A percentile compares a stretch with the other conserved stretches of the same genome.
Conservation (phyloP, 768 basidiomycete genomes). For the Lactarius sp. region DNA sequence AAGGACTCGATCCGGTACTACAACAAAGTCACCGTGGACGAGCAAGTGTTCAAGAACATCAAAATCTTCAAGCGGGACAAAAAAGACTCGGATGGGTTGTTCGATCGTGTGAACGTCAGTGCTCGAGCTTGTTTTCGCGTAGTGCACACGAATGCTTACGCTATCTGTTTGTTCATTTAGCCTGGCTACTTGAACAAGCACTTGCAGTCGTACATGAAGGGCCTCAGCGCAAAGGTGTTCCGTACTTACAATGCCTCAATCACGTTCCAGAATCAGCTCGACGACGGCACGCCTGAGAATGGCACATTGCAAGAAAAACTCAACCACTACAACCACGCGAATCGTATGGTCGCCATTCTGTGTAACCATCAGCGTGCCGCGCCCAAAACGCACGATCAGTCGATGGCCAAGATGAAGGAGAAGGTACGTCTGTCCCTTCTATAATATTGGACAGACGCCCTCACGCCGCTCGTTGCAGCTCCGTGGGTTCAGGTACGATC, state of each 20-base stretch:
- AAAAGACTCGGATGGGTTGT: conserved; percentile 79
- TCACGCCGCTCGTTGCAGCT: conserved; percentile 44
- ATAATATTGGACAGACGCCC: no score
- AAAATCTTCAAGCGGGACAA: conserved; percentile 96
- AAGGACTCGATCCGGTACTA: conserved; percentile 99
- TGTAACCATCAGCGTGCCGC: conserved; percentile 98
- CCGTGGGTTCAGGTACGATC: conserved; percentile 88
- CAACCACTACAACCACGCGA: conserved; percentile 95
- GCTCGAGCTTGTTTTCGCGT: neutral
- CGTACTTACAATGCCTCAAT: conserved; percentile 99
- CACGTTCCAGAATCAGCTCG: conserved; percentile 90
- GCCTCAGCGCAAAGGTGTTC: conserved; percentile 97
- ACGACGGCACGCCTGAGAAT: conserved; percentile 61
- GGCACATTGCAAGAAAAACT: conserved; percentile 91
- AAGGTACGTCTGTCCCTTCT: conserved; percentile 51
- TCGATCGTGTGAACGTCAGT: conserved; percentile 91
- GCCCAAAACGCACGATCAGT: conserved; percentile 87
- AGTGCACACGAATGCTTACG: neutral
- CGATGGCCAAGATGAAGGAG: conserved; percentile 91
- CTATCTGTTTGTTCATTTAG: conserved; percentile 37
- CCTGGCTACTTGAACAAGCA: conserved; percentile 88
- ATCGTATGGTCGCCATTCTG: conserved; percentile 93
- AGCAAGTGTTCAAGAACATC: conserved; percentile 97
- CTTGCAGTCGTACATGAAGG: conserved; percentile 90
- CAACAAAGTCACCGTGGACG: conserved; percentile 83